Base-by-base conservation (phyloP, 2,329 filamentous ascomycete species). In the Metarhizium robertsii region DNA sequence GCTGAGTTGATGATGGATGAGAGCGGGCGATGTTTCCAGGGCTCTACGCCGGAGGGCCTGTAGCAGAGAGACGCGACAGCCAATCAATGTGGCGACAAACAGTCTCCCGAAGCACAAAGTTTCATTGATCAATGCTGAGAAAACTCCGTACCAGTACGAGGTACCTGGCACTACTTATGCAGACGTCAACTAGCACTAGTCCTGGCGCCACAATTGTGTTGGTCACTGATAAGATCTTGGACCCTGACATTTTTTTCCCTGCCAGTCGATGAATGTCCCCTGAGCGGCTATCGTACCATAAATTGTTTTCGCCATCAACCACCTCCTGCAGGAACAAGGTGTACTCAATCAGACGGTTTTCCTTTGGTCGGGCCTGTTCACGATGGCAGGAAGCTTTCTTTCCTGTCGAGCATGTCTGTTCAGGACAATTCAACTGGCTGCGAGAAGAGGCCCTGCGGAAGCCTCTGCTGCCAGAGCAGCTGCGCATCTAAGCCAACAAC, bases 301-400 rank as follows among this genome's bases (percentile, higher is more conserved):
- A 2, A 25, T 25, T 25, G 25, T 25, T 25, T 25, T 25, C 25
- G 34, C 4, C 34, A 36, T 36, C 34, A 13, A 13, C 7, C 13
- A 43, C 16, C n/a, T 25, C n/a, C 6, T 14, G 18, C 34, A 42
- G 14, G 16, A 36, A 42, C 32, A 51, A 7, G 16, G n/a, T 56
- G 20, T 34, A 40, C 47, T 13, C 46, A n/a, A 52, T 51, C 38
- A 36, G 13, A 36, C 34, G 34, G 7, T 3, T 36, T 36, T 6
- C 13, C 34, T 36, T 8, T 36, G 34, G 13, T 11, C 13, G 13
- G 34, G 34, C 40, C 6, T 14, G n/a, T 14, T 46, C 43, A 32
- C 11, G 38, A 68, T 70, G 68, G 60, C 62, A 20, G 57, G 62
- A 16, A 64, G 61, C 50, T 58, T 68, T n/a, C 48, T 68, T 50